A percentile compares a stretch with the other conserved stretches of the same genome.
Evolutionary conservation across 1,139 yeast species (phyloP).

Genomic region (Yarrowia galli): DNA sequence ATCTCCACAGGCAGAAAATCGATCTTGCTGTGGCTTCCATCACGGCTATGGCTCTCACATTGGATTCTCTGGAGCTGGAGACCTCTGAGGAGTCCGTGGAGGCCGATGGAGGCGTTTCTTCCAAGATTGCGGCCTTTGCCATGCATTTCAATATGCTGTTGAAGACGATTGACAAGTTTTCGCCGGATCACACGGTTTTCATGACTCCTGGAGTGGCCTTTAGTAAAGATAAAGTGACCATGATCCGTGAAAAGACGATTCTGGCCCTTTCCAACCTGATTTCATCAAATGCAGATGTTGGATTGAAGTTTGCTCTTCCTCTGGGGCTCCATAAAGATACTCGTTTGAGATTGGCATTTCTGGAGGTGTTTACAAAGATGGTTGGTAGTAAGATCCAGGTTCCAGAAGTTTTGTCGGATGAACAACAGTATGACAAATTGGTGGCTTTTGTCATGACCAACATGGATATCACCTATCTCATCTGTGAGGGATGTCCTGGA

Average conservation of each 20-base stretch:
- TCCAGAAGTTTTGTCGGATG: constrained; percentile 49
- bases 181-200: constrained; percentile 45
- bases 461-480: constrained; percentile 43
- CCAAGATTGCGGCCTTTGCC: constrained; percentile 37
- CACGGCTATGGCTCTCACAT: constrained; percentile 40
- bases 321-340: constrained; percentile 76
- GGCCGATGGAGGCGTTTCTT: constrained; percentile 45
- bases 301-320: constrained; percentile 77
- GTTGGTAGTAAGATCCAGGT: constrained; percentile 55
- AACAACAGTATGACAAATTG: constrained; percentile 48
- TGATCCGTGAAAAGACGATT: constrained; percentile 71
- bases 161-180: constrained; percentile 39
- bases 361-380: constrained; percentile 77
- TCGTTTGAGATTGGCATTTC: constrained; percentile 71
- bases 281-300: constrained; percentile 77
- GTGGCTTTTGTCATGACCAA: constrained; percentile 45
- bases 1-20: constrained; percentile 34
- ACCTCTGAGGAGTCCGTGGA: constrained; percentile 55
- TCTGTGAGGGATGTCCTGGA: constrained; percentile 61
- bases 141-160: constrained; percentile 37
- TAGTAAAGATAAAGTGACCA: constrained; percentile 58
- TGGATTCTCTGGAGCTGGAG: constrained; percentile 40
- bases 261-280: constrained; percentile 71
- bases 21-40: constrained; percentile 21
- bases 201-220: constrained; percentile 32